Evolutionary conservation across 208 protist genomes (phyloP).

Genomic region (Phytomonas sp.): DNA sequence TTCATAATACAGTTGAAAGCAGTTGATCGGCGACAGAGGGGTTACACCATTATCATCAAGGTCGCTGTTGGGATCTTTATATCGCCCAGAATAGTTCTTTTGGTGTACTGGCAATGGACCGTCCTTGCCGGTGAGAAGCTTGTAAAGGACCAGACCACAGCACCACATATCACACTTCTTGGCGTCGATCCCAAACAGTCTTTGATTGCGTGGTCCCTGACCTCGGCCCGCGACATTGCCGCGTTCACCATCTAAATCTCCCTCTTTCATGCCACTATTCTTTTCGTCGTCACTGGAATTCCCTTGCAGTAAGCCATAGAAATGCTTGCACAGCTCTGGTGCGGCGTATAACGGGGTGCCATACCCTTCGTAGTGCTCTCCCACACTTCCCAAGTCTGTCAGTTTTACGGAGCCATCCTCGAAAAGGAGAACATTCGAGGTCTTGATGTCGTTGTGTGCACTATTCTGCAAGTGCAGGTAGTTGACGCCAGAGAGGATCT

Average conservation of each 20-base stretch:
- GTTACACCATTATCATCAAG: slow-evolving; percentile 8
- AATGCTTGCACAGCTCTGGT: slow-evolving; percentile 77
- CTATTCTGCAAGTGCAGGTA: slow-evolving; percentile 74
- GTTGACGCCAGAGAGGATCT: slow-evolving; percentile 52
- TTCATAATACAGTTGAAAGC: slow-evolving; percentile 64
- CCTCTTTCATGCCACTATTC: too few relatives aligned
- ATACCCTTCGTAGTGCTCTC: slow-evolving; percentile 45
- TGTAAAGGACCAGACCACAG: slow-evolving; percentile 67
- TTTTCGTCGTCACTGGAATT: too few relatives aligned
- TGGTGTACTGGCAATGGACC: slow-evolving; percentile 41
- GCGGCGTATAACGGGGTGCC: slow-evolving; percentile 83
- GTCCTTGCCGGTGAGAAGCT: slow-evolving; percentile 52
- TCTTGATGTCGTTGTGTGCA: slow-evolving; percentile 84
- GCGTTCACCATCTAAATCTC: too few relatives aligned
- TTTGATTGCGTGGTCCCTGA: not conserved
- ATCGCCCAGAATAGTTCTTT: slow-evolving; percentile 23
- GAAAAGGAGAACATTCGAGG: slow-evolving; percentile 74
- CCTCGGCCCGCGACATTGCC: too few relatives aligned
- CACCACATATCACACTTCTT: slow-evolving; percentile 75
- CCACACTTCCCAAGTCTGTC: slow-evolving; percentile 58
- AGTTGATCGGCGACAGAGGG: slow-evolving; percentile 15
- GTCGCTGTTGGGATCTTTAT: slow-evolving; percentile 10
- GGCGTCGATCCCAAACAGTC: slow-evolving; percentile 17
- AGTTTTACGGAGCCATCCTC: slow-evolving; percentile 69
- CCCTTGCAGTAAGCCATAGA: slow-evolving; percentile 22